These are phyloP conservation scores for Euphorbia celastroides DNA, from an alignment of 441 rosid species.

Conservation along the genomic window DNA sequence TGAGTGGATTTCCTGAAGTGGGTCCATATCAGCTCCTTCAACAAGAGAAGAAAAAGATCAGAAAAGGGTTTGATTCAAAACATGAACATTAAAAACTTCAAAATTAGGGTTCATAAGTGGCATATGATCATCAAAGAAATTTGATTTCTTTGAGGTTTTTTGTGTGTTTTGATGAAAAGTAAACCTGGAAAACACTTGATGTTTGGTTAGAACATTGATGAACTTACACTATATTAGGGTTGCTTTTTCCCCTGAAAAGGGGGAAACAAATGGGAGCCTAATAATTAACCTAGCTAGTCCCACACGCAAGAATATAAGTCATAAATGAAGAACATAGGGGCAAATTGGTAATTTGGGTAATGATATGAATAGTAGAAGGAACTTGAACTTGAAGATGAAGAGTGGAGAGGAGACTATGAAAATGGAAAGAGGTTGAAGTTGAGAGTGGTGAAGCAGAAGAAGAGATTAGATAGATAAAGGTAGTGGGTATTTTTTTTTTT, in stretches of 20 bases:
- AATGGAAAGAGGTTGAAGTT: neutral
- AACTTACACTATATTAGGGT: conserved; percentile 3
- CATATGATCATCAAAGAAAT: neutral
- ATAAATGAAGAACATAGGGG: neutral
- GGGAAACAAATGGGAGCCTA: conserved; percentile 22
- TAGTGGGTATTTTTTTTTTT: too few species aligned
- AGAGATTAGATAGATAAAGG: too few species aligned
- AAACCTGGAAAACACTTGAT: conserved; percentile 26
- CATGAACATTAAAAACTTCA: neutral
- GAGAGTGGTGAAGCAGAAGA: neutral
- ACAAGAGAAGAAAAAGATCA: neutral
- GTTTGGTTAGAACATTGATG: conserved; percentile 8
- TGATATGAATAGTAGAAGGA: too few species aligned
- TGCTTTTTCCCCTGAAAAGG: conserved; percentile 17
- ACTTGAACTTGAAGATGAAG: neutral
- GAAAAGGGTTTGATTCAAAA: neutral
- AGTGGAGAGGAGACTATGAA: too few species aligned
- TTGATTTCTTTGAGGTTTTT: conserved; percentile 23
- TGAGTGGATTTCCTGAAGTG: conserved; percentile 36
- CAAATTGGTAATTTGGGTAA: too few species aligned
- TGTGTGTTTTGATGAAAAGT: conserved; percentile 25
- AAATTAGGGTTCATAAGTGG: conserved; percentile 16
- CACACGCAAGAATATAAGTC: neutral
- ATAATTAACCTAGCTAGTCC: conserved; percentile 10
- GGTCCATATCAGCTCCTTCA: conserved; percentile 32